These are phyloP conservation scores for Cryoendolithus antarcticus DNA, from an alignment of 2,329 filamentous ascomycete genomes.

Conservation along the genomic window DNA sequence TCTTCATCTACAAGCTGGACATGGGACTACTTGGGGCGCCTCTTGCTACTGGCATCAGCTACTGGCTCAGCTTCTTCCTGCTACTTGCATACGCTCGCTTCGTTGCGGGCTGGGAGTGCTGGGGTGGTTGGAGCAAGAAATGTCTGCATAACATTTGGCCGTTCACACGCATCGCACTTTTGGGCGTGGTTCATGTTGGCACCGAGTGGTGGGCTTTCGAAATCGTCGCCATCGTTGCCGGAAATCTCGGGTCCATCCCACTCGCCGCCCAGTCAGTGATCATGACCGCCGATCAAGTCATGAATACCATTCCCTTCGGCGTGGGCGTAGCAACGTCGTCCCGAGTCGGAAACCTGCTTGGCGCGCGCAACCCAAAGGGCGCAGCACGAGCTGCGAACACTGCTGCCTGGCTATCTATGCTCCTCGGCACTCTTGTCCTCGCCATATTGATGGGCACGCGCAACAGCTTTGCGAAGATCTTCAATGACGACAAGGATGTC, in stretches of 20 bases:
- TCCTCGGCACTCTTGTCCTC: constrained; percentile 57
- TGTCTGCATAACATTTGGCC: constrained; percentile 55
- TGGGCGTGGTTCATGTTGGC: constrained; percentile 69
- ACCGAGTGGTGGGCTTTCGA: constrained; percentile 95
- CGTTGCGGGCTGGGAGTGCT: constrained; percentile 60
- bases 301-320: constrained; percentile 77
- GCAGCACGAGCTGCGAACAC: constrained; percentile 63
- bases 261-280: constrained; percentile 77
- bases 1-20: constrained; percentile 61
- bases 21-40: constrained; percentile 69
- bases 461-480: constrained; percentile 62
- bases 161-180: constrained; percentile 60
- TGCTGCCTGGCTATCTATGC: constrained; percentile 59
- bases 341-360: constrained; percentile 68
- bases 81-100: constrained; percentile 63
- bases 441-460: constrained; percentile 57
- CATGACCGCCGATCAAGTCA: constrained; percentile 70
- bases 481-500: constrained; percentile 66
- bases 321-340: constrained; percentile 70
- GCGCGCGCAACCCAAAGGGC: constrained; percentile 51
- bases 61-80: constrained; percentile 72
- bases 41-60: constrained; percentile 69
- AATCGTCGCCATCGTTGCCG: constrained; percentile 73
- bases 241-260: constrained; percentile 63
- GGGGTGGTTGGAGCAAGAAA: constrained; percentile 59